These are phyloP conservation scores for Ogataea paraovalis DNA, from an alignment of 805 yeast species.

Conservation along the genomic window DNA sequence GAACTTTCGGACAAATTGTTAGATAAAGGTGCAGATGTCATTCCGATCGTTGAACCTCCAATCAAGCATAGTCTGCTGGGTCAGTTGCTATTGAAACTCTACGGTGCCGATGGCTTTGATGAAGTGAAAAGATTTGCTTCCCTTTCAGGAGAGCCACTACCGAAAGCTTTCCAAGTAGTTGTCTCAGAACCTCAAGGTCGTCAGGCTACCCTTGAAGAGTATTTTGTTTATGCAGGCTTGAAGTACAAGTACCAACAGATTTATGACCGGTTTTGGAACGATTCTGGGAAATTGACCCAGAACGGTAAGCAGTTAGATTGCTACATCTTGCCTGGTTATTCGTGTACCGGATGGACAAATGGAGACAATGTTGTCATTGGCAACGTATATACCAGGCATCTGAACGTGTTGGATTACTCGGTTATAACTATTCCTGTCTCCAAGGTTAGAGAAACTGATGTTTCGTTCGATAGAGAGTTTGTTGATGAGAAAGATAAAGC, in stretches of 20 bases:
- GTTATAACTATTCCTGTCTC: slow-evolving; percentile 42
- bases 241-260: slow-evolving; percentile 34
- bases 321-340: slow-evolving; percentile 45
- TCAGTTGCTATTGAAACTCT: slow-evolving; percentile 21
- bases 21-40: slow-evolving; percentile 38
- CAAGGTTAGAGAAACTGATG: slow-evolving; percentile 34
- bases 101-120: slow-evolving; percentile 23
- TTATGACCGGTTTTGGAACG: slow-evolving; percentile 36
- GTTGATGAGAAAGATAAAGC: slow-evolving; percentile 33
- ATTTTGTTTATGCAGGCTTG: slow-evolving; percentile 38
- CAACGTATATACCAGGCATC: slow-evolving; percentile 51
- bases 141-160: slow-evolving; percentile 30
- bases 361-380: slow-evolving; percentile 38
- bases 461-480: slow-evolving; percentile 31
- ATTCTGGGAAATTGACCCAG: slow-evolving; percentile 30
- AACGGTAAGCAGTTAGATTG: slow-evolving; percentile 43
- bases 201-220: slow-evolving; percentile 23
- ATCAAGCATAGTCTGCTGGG: slow-evolving; percentile 28
- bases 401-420: slow-evolving; percentile 52
- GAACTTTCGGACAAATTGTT: slow-evolving; percentile 23
- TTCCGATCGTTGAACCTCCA: slow-evolving; percentile 35
- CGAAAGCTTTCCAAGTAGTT: slow-evolving; percentile 16
- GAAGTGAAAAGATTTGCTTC: slow-evolving; percentile 23
- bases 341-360: slow-evolving; percentile 37
- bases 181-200: slow-evolving; percentile 17